A percentile compares a stretch with the other conserved stretches of the same genome.
These are phyloP conservation scores for Neopestalotiopsis clavispora DNA, from an alignment of 2,329 filamentous ascomycete species.

Conservation along the genomic window DNA sequence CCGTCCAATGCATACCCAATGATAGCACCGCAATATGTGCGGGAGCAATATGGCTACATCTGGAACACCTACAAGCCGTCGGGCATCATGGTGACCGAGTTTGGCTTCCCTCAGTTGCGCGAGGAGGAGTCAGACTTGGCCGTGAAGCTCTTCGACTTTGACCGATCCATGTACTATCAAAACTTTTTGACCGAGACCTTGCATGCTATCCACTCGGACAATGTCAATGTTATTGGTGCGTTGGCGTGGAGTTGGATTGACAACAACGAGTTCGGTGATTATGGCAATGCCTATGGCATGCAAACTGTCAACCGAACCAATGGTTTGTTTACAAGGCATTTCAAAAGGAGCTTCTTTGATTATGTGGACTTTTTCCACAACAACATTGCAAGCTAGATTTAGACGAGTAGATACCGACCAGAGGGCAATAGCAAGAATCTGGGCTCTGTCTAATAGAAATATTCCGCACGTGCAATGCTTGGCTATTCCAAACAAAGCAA, in stretches of 20 bases:
- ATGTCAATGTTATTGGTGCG: slow-evolving; percentile 57
- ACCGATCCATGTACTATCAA: slow-evolving; percentile 59
- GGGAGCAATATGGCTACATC: slow-evolving; percentile 59
- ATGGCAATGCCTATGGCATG: slow-evolving; percentile 56
- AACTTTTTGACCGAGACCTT: slow-evolving; percentile 59
- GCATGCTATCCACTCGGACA: slow-evolving; percentile 60
- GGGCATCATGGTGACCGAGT: slow-evolving; percentile 54
- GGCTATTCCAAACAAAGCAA: no score
- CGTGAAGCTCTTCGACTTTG: slow-evolving; percentile 59
- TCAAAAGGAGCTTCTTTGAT: slow-evolving; percentile 65
- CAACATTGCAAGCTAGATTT: slow-evolving; percentile 5
- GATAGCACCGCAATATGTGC: slow-evolving; percentile 62
- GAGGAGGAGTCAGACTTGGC: slow-evolving; percentile 46
- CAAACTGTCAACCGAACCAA: slow-evolving; percentile 60
- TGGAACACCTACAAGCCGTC: slow-evolving; percentile 61
- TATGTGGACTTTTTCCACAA: slow-evolving; percentile 51
- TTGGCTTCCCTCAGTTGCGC: slow-evolving; percentile 59
- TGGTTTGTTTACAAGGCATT: slow-evolving; percentile 44
- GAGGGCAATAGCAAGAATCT: no score
- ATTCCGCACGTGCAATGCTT: no score
- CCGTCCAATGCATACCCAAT: slow-evolving; percentile 61
- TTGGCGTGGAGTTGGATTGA: slow-evolving; percentile 58
- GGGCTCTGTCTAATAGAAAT: no score
- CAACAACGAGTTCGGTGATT: slow-evolving; percentile 62
- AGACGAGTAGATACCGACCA: neutral